Percentiles rank a stretch among this genome's conserved stretches.
These are phyloP conservation scores for Teunomyces atbi DNA, from an alignment of 805 yeast genomes.

Conservation along the genomic window DNA sequence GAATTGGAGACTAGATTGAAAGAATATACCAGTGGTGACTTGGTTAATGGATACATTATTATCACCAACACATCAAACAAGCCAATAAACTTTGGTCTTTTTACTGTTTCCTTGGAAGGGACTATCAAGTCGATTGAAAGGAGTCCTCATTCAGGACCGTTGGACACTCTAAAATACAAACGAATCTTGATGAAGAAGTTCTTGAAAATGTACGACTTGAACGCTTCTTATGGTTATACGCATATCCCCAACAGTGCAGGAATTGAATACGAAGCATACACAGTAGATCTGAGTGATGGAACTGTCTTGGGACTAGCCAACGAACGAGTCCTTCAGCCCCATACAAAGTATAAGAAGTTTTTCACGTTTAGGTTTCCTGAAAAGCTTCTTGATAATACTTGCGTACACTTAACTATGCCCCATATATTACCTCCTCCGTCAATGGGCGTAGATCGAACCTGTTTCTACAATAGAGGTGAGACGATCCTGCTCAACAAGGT, in stretches of 20 bases:
- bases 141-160: conserved; percentile 11
- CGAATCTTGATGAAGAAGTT: conserved; percentile 47
- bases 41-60: conserved; percentile 45
- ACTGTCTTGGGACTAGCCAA: conserved; percentile 49
- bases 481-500: conserved; percentile 35
- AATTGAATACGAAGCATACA: conserved; percentile 42
- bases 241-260: conserved; percentile 54
- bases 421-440: conserved; percentile 46
- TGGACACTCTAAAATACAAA: conserved; percentile 19
- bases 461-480: conserved; percentile 35
- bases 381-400: conserved; percentile 50
- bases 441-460: conserved; percentile 38
- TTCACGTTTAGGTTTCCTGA: conserved; percentile 59
- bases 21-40: conserved; percentile 42
- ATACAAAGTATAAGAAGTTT: conserved; percentile 52
- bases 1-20: conserved; percentile 47
- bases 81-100: conserved; percentile 44
- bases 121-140: conserved; percentile 36
- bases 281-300: conserved; percentile 46
- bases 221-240: conserved; percentile 52
- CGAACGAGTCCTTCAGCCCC: conserved; percentile 48
- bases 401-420: conserved; percentile 42
- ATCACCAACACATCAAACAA: conserved; percentile 46
- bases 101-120: conserved; percentile 32
- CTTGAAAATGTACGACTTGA: conserved; percentile 58